Base-by-base conservation (phyloP, 176 grass and related monocot genomes). In the Bothriochloa decipiens region DNA sequence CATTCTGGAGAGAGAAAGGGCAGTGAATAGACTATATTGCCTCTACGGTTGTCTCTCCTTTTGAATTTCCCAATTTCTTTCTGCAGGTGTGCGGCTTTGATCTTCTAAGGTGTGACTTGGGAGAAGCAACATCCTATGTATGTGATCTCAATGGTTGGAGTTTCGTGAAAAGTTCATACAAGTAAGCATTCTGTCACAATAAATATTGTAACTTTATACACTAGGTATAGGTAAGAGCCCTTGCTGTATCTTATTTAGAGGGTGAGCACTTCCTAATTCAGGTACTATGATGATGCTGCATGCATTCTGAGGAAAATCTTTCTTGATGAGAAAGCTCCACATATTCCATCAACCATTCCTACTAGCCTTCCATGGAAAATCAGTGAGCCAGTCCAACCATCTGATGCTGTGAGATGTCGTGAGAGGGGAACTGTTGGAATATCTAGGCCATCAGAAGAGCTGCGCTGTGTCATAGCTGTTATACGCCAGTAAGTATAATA, bases 111-210 rank as follows among this genome's bases (percentile, higher is more conserved):
- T 95, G 89, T 50, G 92, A 89, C 72, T 50, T 86, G 42, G 88
- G 88, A 53, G 88, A 97, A 52, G 85, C 88, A 76, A 88, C 90
- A 79, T 95, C 95, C 63, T 97, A 95, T 86, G 95, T 97, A 60
- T 97, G 95, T 89, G 95, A 97, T 80, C 92, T 97, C 37, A 97
- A 97, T 89, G 95, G 95, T n/a, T 97, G 95, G 92, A 97, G 92
- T 91, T 97, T 97, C 36, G 95, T 97, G 84, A 95, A 95, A 84
- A 97, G 92, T 68, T 95, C 95, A 80, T 82, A 94, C 82, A 97
- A 97, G 95, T 97, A 97, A 89, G 33, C 8, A 68, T 79, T 90
- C 22, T 68, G 58, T 72, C 25, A 53, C 28, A 62, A 20, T 41
- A 82, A 82, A 68, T 47, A 46, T 80, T 78, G 7, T 62, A 40